Percentiles rank a stretch among this genome's conserved stretches.
Evolutionary conservation across 768 basidiomycete genomes (phyloP).

Genomic region (Psilocybe subaeruginosa): DNA sequence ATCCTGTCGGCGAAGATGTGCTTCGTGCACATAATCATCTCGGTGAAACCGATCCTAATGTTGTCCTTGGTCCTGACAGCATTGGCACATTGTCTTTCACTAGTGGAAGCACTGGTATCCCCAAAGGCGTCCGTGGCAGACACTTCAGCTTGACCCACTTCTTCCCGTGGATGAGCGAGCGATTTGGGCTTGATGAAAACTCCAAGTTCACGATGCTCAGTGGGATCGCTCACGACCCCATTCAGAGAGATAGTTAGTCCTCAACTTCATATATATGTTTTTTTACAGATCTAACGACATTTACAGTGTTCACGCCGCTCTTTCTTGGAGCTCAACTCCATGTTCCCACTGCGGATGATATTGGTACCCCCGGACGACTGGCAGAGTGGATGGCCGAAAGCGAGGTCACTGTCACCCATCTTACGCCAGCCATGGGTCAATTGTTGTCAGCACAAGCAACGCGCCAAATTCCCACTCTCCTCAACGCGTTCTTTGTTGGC

Average conservation of each 20-base stretch:
- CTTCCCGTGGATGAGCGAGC: slow-evolving; percentile 98
- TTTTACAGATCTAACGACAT: slow-evolving; percentile 8
- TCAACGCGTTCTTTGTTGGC: slow-evolving; percentile 98
- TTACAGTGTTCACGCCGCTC: slow-evolving; percentile 92
- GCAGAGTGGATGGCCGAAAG: slow-evolving; percentile 98
- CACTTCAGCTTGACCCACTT: slow-evolving; percentile 98
- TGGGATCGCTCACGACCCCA: slow-evolving; percentile 98
- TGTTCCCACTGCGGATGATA: slow-evolving; percentile 96
- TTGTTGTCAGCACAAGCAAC: slow-evolving; percentile 82
- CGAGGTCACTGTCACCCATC: slow-evolving; percentile 92
- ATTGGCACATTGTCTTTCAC: slow-evolving; percentile 96
- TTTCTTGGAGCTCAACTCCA: slow-evolving; percentile 97
- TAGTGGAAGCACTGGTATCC: slow-evolving; percentile 95
- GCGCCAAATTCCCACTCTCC: slow-evolving; percentile 85
- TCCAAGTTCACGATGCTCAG: slow-evolving; percentile 98
- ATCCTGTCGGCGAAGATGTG: slow-evolving; percentile 53
- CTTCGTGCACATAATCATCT: slow-evolving; percentile 57
- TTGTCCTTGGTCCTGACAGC: slow-evolving; percentile 92
- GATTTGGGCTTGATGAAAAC: slow-evolving; percentile 71
- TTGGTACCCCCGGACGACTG: slow-evolving; percentile 93
- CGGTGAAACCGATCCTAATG: slow-evolving; percentile 73
- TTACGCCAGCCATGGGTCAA: slow-evolving; percentile 99
- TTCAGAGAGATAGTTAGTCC: slow-evolving; percentile 95
- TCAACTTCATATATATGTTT: neutral
- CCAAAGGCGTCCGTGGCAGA: slow-evolving; percentile 95